Percentiles rank a stretch among this genome's conserved stretches.
Conservation (phyloP, 2,329 filamentous ascomycete species). For the Metarhizium anisopliae region DNA sequence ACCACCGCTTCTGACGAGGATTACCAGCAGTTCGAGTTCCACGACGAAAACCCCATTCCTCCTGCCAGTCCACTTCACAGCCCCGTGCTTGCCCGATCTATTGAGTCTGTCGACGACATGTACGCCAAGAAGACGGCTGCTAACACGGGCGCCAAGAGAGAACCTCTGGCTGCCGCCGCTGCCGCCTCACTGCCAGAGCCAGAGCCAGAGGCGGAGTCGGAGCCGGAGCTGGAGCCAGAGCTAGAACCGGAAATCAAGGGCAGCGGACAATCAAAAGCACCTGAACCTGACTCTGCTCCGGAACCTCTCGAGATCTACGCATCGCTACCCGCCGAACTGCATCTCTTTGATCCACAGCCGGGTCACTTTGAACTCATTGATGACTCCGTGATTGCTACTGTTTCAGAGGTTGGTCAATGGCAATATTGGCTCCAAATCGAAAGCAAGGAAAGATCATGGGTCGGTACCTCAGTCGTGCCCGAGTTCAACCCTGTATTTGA, state of each 20-base stretch:
- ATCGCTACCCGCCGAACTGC: constrained; percentile 72
- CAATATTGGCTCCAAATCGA: constrained; percentile 90
- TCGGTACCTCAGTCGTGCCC: constrained; percentile 75
- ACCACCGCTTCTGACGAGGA: constrained; percentile 75
- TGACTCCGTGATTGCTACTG: constrained; percentile 62
- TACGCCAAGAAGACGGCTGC: constrained; percentile 33
- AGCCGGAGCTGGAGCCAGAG: constrained; percentile 15
- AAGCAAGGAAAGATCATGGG: constrained; percentile 68
- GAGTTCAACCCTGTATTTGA: constrained; percentile 99
- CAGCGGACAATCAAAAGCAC: not conserved
- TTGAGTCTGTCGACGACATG: constrained; percentile 50
- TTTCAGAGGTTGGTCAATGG: constrained; percentile 84
- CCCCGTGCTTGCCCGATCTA: constrained; percentile 44
- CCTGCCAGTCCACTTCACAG: constrained; percentile 55
- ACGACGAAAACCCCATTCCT: constrained; percentile 53
- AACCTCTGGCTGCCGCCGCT: constrained; percentile 17
- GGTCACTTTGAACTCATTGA: constrained; percentile 82
- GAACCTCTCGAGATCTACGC: constrained; percentile 63
- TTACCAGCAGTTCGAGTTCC: constrained; percentile 73
- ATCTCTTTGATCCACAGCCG: constrained; percentile 84
- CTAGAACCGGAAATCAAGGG: not conserved
- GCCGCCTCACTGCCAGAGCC: constrained; percentile 8
- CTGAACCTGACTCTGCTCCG: constrained; percentile 36
- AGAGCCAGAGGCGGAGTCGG: constrained; percentile 13
- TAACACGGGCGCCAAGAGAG: constrained; percentile 38